Conservation (phyloP, 202 grass and related monocot genomes). For the Setaria viridis region DNA sequence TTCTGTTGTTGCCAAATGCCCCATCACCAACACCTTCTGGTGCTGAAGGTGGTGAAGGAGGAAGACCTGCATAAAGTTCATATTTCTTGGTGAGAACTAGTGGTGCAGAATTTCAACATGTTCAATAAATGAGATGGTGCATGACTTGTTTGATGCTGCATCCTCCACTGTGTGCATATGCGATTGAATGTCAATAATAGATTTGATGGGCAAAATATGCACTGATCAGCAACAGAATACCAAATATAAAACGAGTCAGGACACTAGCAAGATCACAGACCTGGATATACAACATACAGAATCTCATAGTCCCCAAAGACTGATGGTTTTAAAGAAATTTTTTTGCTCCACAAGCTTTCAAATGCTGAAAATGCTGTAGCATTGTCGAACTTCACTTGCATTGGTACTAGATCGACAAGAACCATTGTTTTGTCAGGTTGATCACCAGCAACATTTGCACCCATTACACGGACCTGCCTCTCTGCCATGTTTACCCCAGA, state of each 20-base stretch:
- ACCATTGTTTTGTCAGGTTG: constrained; percentile 87
- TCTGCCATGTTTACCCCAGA: constrained; percentile 77
- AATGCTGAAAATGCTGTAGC: constrained; percentile 73
- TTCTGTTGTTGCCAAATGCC: constrained; percentile 62
- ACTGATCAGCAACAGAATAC: constrained; percentile 33
- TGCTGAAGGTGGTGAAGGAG: constrained; percentile 85
- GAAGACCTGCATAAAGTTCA: constrained; percentile 77
- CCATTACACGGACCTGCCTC: constrained; percentile 92
- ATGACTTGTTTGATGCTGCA: constrained; percentile 10
- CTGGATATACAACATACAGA: constrained; percentile 98
- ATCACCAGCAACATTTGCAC: constrained; percentile 88
- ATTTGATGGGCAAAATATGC: neutral
- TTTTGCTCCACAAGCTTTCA: constrained; percentile 91
- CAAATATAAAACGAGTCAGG: constrained; percentile 35
- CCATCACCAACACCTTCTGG: constrained; percentile 54
- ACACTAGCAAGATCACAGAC: constrained; percentile 48
- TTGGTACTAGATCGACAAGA: constrained; percentile 84
- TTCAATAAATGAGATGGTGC: neutral
- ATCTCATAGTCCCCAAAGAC: constrained; percentile 83
- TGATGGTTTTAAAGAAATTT: constrained; percentile 64
- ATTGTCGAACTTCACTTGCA: constrained; percentile 75
- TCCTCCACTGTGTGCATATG: constrained; percentile 4
- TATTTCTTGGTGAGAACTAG: constrained; percentile 26
- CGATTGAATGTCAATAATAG: constrained; percentile 31
- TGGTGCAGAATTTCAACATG: constrained; percentile 23